These are phyloP conservation scores for Przewalskia tangutica DNA, from an alignment of 257 asterid genomes.

Conservation along the genomic window DNA sequence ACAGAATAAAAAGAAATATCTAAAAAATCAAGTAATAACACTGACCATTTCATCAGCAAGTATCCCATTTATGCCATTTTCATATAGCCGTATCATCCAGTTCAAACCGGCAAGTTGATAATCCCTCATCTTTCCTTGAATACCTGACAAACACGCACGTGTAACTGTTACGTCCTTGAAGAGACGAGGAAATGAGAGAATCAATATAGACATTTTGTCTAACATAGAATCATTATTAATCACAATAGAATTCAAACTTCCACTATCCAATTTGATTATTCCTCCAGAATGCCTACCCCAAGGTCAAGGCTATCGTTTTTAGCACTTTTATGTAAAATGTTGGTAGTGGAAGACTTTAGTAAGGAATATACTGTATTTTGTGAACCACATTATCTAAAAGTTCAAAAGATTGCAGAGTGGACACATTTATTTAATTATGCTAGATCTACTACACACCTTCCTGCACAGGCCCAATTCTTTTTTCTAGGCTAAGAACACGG, in stretches of 20 bases:
- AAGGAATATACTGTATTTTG: not conserved
- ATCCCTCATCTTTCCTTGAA: conserved; percentile 99
- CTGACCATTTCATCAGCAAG: conserved; percentile 99
- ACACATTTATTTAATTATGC: not conserved
- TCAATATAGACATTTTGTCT: not conserved
- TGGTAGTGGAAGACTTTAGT: not conserved
- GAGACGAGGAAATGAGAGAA: not conserved
- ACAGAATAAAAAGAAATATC: not conserved
- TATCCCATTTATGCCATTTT: conserved; percentile 97
- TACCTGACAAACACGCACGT: conserved; percentile 38
- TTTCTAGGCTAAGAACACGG: not conserved
- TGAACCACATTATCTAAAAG: not conserved
- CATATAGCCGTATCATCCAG: conserved; percentile 93
- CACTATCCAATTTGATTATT: not conserved
- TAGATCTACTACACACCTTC: not conserved
- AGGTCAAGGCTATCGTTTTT: not conserved
- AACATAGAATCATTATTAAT: not conserved
- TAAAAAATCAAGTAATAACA: not conserved
- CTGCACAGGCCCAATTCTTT: not conserved
- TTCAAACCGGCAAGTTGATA: conserved; percentile 98
- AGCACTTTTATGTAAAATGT: not conserved
- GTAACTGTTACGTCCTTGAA: not conserved
- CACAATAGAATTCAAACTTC: not conserved
- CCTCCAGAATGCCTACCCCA: not conserved
- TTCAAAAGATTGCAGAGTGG: not conserved